phyloP scores from a whole-genome alignment of 306 rosid species.

The Glycine soja region DNA sequence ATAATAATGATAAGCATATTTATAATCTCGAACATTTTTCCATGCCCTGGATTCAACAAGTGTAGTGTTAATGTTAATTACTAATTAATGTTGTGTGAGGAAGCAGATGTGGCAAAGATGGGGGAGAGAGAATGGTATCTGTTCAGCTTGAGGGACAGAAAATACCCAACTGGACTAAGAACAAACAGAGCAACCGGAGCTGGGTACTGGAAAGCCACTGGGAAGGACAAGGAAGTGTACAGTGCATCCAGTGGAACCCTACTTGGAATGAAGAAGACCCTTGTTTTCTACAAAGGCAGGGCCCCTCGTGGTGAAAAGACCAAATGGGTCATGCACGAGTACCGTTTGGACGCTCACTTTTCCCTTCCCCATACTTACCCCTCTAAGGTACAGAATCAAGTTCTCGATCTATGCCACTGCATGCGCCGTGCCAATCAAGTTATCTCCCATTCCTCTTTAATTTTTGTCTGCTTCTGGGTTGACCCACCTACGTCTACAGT shows the following conservation, averaged over 20 bases:
- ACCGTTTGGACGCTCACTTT: constrained; percentile 71
- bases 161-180: constrained; percentile 81
- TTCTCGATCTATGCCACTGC: neutral
- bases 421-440: constrained; percentile 44
- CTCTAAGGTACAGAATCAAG: constrained; percentile 36
- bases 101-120: constrained; percentile 75
- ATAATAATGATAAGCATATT: no score
- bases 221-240: constrained; percentile 72
- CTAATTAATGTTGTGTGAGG: neutral
- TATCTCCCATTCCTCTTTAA: neutral
- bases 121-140: constrained; percentile 86
- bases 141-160: constrained; percentile 79
- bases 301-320: constrained; percentile 87
- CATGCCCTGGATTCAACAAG: neutral
- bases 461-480: constrained; percentile 43
- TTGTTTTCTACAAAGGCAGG: constrained; percentile 86
- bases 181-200: constrained; percentile 82
- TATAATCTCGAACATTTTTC: neutral
- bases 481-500: constrained; percentile 4
- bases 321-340: constrained; percentile 95
- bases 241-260: constrained; percentile 52
- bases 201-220: constrained; percentile 93
- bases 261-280: constrained; percentile 88
- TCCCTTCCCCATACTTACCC: constrained; percentile 53
- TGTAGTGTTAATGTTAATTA: neutral